Evolutionary conservation across 169 alveolate genomes (phyloP).

Genomic region (Besnoitia besnoiti): DNA sequence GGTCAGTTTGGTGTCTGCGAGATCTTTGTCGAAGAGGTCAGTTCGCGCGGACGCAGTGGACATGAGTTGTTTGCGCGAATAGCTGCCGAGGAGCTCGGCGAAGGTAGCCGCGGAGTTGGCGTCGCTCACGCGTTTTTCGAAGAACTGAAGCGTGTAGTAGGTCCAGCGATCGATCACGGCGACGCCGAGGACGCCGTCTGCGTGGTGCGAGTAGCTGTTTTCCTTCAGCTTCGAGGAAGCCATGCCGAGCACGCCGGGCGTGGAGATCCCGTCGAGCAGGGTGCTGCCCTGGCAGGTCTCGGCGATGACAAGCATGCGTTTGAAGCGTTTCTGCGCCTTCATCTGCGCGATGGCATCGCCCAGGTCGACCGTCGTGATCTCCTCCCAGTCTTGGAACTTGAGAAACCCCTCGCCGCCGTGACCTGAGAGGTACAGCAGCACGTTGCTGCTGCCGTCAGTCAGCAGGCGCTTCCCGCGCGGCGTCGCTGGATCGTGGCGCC

Average conservation of each 20-base stretch:
- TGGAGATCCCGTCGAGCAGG: neutral
- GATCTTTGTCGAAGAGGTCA: conserved; percentile 6
- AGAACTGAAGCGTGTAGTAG: conserved; percentile 5
- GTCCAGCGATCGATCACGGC: conserved; percentile 58
- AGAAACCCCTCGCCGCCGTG: conserved; percentile 68
- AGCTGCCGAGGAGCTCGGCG: neutral
- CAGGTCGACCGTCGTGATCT: conserved; percentile 45
- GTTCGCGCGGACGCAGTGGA: conserved; percentile 13
- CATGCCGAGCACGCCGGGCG: conserved; percentile 48
- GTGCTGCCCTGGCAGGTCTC: conserved; percentile 63
- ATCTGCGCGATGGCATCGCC: conserved; percentile 47
- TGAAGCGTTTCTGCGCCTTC: conserved; percentile 29
- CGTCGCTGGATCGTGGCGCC: conserved; percentile 49
- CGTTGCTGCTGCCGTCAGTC: conserved; percentile 46
- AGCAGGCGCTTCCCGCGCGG: conserved; percentile 48
- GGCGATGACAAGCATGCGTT: conserved; percentile 28
- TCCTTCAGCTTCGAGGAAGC: neutral
- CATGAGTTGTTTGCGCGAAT: neutral
- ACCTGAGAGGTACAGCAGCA: conserved; percentile 60
- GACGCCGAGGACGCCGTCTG: conserved; percentile 21
- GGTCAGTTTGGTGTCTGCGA: neutral
- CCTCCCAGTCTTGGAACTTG: conserved; percentile 69
- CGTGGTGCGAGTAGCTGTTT: conserved; percentile 48
- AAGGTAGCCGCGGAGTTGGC: neutral
- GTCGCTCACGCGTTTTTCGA: neutral